Percentiles rank a stretch among this genome's conserved stretches.
phyloP scores from a whole-genome alignment of 192 early-diverging fungal genomes.

The Linnemannia elongata region DNA sequence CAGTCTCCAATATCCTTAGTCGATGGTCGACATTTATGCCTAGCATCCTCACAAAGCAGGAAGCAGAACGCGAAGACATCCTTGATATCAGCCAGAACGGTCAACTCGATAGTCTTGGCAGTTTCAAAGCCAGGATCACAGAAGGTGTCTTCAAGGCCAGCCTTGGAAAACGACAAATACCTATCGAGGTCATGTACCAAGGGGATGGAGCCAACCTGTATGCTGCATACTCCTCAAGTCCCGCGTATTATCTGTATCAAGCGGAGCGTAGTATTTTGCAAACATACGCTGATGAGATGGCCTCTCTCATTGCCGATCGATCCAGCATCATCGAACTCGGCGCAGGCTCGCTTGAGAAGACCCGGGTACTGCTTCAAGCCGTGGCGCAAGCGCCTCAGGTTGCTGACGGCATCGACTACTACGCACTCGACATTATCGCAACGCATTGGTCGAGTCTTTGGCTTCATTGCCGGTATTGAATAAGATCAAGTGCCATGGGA shows the following conservation, averaged over 20 bases:
- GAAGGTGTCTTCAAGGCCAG: constrained; percentile 7
- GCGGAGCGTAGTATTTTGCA: constrained; percentile 4
- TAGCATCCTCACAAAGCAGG: constrained; percentile 1
- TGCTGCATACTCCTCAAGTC: constrained; percentile 6
- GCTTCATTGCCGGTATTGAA: constrained; percentile 12
- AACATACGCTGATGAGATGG: constrained; percentile 12
- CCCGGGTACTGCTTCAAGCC: constrained; percentile 17
- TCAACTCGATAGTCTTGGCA: constrained; percentile 2
- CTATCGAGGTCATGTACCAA: constrained; percentile 20
- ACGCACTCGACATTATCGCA: constrained; percentile 20
- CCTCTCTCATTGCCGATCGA: constrained; percentile 19
- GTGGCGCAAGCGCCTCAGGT: constrained; percentile 15
- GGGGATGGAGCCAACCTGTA: constrained; percentile 12
- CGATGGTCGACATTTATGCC: constrained; percentile 5
- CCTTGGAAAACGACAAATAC: constrained; percentile 13
- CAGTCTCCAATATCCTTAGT: neutral
- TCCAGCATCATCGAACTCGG: constrained; percentile 17
- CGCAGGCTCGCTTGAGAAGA: constrained; percentile 23
- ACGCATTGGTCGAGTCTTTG: constrained; percentile 14
- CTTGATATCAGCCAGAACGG: constrained; percentile 13
- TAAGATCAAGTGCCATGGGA: neutral
- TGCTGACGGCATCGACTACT: constrained; percentile 4
- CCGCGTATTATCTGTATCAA: constrained; percentile 14
- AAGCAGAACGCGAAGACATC: neutral
- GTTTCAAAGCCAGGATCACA: constrained; percentile 5